Base-by-base conservation (phyloP, 2,329 filamentous ascomycete species). In the Fonsecaea multimorphosa region DNA sequence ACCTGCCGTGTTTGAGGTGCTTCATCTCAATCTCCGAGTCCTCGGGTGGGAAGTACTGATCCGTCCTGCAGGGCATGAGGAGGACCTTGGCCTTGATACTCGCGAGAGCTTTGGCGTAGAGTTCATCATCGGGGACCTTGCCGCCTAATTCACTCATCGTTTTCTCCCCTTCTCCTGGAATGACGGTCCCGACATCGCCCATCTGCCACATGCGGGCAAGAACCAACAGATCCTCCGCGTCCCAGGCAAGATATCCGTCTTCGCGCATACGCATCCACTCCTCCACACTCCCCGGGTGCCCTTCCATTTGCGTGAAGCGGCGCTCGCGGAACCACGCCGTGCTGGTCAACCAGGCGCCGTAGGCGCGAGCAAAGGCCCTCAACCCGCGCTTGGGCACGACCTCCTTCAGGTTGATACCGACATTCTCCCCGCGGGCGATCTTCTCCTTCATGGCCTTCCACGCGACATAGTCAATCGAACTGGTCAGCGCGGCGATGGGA, bases 341-440 rank as follows among this genome's bases (percentile, higher is more conserved):
- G 61, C 80, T 82, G 0, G 80, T 81, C 61, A 83, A 59, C 81
- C 81, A 83, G 0, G 81, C 80, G 1, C 78, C 80, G 67, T 83
- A 83, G 0, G 80, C 79, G 46, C 79, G 75, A 2, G 79, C 80
- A 67, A 83, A 84, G 4, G 80, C 81, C 22, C 74, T 70, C 12
- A 84, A 68, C 0, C 80, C 82, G n/a, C 74, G 66, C 2, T 69
- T 69, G 2, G 76, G 73, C n/a, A 72, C 68, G 0, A 74, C 64
- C 27, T 70, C 75, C 40, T 73, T 72, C 4, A 70, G 59, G 24
- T 68, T 72, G 22, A 76, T 76, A 2, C 69, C 68, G 7, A 75
- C 72, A 9, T 75, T 72, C 12, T 71, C 70, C 5, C 69, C 70
- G 12, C 54, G 40, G 3, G 69, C 69, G 8, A 63, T 16, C 44